Evolutionary conservation across 208 protist genomes (phyloP).

Genomic region (Eutreptiella sp.): DNA sequence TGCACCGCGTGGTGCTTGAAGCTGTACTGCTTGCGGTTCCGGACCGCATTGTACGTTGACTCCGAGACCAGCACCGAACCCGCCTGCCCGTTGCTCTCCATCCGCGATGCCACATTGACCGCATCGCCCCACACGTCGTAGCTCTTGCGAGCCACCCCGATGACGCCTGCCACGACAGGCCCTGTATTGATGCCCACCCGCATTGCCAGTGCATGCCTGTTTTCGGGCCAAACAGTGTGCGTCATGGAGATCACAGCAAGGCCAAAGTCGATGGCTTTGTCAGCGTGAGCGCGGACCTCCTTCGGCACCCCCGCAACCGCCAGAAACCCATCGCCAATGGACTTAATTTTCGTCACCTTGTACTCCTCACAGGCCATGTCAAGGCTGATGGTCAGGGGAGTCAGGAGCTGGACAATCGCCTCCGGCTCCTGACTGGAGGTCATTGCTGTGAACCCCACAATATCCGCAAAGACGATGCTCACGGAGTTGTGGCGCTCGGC

Average conservation of each 20-base stretch:
- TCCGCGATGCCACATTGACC: slow-evolving; percentile 17
- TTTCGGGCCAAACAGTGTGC: too few relatives aligned
- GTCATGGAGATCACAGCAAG: too few relatives aligned
- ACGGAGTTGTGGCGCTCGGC: too few relatives aligned
- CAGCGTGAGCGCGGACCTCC: too few relatives aligned
- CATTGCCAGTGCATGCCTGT: too few relatives aligned
- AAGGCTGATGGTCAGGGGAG: slow-evolving; percentile 11
- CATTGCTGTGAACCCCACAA: slow-evolving; percentile 28
- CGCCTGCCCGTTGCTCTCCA: neutral
- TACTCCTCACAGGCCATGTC: slow-evolving; percentile 6
- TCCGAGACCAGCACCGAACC: neutral
- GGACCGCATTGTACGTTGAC: too few relatives aligned
- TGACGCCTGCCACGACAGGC: neutral
- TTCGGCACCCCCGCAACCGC: neutral
- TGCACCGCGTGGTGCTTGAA: too few relatives aligned
- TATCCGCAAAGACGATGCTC: slow-evolving; percentile 32
- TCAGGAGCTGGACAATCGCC: slow-evolving; percentile 21
- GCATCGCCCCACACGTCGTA: slow-evolving; percentile 12
- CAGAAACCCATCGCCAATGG: slow-evolving; percentile 35
- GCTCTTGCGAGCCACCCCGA: neutral
- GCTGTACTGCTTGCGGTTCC: too few relatives aligned
- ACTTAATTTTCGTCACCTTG: slow-evolving; percentile 35
- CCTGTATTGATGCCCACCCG: slow-evolving; percentile 8
- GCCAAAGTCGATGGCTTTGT: neutral
- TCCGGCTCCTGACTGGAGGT: slow-evolving; percentile 13